Percentiles rank a stretch among this genome's conserved stretches.
These are phyloP conservation scores for Gyrodon lividus DNA, from an alignment of 768 basidiomycete species.

Conservation along the genomic window DNA sequence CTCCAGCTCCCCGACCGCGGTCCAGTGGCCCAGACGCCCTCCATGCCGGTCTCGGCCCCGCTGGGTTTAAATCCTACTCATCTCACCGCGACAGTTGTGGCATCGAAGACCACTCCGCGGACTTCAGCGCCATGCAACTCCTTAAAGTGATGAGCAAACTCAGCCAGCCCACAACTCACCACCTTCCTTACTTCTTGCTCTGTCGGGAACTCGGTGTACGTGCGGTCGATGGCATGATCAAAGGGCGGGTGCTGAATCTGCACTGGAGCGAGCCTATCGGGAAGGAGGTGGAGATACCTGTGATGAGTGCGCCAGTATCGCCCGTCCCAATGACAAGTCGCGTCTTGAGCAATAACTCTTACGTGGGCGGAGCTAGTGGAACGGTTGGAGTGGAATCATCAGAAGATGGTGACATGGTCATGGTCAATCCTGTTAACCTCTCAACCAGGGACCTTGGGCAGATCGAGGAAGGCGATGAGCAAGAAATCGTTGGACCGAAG, in stretches of 20 bases:
- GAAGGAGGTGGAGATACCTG: conserved; percentile 41
- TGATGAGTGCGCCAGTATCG: conserved; percentile 27
- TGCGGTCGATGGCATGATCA: conserved; percentile 84
- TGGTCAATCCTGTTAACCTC: conserved; percentile 37
- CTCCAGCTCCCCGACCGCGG: conserved; percentile 32
- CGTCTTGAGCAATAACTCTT: conserved; percentile 29
- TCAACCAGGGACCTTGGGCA: conserved; percentile 43
- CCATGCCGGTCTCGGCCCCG: conserved; percentile 58
- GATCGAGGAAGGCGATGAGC: conserved; percentile 51
- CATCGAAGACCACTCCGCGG: conserved; percentile 51
- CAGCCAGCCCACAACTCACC: conserved; percentile 58
- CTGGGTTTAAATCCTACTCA: conserved; percentile 60
- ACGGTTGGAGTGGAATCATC: conserved; percentile 40
- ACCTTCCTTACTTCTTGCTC: conserved; percentile 76
- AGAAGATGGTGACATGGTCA: conserved; percentile 50
- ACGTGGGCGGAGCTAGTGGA: conserved; percentile 35
- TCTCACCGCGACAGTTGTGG: conserved; percentile 14
- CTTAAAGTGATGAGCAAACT: conserved; percentile 81
- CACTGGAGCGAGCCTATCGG: conserved; percentile 75
- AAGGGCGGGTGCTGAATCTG: conserved; percentile 70
- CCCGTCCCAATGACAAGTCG: conserved; percentile 28
- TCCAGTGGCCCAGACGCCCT: conserved; percentile 47
- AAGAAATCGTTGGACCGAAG: conserved; percentile 68
- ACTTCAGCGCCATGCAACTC: conserved; percentile 78
- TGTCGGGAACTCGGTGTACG: conserved; percentile 82